Conservation (phyloP, 2,329 filamentous ascomycete species). For the Calcarisporium arbuscula region DNA sequence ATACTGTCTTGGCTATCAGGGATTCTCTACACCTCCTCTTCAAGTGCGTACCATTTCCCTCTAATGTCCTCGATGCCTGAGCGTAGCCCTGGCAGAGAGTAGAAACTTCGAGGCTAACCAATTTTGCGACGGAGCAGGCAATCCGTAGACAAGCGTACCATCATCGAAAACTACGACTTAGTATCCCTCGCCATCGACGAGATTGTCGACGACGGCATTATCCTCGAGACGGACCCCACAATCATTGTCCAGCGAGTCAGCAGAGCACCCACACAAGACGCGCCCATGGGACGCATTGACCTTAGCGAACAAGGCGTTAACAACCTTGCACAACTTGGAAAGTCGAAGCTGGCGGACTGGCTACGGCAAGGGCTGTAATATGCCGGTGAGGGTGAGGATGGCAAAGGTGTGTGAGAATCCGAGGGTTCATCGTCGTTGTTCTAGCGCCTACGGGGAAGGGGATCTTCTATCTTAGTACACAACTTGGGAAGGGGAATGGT, state of each 20-base stretch:
- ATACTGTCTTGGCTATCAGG: conserved; percentile 82
- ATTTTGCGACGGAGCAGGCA: conserved; percentile 50
- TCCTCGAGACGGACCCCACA: conserved; percentile 94
- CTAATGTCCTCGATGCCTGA: not conserved
- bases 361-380: conserved; percentile 74
- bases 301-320: conserved; percentile 92
- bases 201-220: conserved; percentile 90
- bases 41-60: conserved; percentile 54
- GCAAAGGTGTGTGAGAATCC: too few species aligned
- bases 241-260: conserved; percentile 90
- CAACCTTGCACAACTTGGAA: conserved; percentile 90
- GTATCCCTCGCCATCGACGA: conserved; percentile 92
- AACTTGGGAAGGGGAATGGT: conserved; percentile 5
- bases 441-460: conserved; percentile 5
- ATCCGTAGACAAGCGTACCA: conserved; percentile 93
- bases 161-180: conserved; percentile 97
- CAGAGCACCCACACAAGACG: conserved; percentile 84
- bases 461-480: conserved; percentile 10
- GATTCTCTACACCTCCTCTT: conserved; percentile 87
- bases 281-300: conserved; percentile 89
- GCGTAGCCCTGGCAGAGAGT: too few species aligned
- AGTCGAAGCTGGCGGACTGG: conserved; percentile 84
- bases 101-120: too few species aligned
- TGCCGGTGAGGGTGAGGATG: conserved; percentile 1
- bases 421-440: too few species aligned